Evolutionary conservation across 2,329 filamentous ascomycete genomes (phyloP).

Genomic region (Xylaria sp.): DNA sequence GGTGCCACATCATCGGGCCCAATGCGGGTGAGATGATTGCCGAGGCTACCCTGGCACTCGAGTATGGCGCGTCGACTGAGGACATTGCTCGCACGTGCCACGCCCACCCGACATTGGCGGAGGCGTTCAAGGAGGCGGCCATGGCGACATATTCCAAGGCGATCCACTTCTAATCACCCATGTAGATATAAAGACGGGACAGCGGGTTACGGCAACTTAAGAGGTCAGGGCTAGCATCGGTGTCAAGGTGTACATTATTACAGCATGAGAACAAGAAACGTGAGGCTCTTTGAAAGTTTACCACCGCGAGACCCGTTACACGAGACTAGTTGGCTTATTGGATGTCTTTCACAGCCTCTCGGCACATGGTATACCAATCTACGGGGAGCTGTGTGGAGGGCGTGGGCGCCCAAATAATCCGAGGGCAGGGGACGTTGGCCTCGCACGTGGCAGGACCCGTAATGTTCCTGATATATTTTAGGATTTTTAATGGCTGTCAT

Average conservation of each 20-base stretch:
- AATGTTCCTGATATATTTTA: background rate
- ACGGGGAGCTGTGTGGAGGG: background rate
- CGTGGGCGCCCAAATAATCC: background rate
- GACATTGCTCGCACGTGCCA: slow-evolving; percentile 95
- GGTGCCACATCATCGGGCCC: slow-evolving; percentile 94
- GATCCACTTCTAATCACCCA: slow-evolving; percentile 81
- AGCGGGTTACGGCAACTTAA: slow-evolving; percentile 31
- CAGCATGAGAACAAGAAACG: slow-evolving; percentile 44
- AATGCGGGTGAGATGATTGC: slow-evolving; percentile 99
- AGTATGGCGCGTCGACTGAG: slow-evolving; percentile 96
- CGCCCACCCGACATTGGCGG: slow-evolving; percentile 93
- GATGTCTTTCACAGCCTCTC: background rate
- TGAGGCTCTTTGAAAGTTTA: slow-evolving; percentile 24
- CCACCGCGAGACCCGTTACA: background rate
- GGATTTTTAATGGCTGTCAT: background rate
- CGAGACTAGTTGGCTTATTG: background rate
- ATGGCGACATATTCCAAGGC: slow-evolving; percentile 97
- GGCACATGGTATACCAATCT: slow-evolving; percentile 7
- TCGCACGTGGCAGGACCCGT: background rate
- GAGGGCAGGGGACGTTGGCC: background rate
- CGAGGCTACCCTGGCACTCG: slow-evolving; percentile 91
- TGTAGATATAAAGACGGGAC: slow-evolving; percentile 46
- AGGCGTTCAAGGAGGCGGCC: slow-evolving; percentile 99
- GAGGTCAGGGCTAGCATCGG: slow-evolving; percentile 45
- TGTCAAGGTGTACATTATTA: slow-evolving; percentile 52